phyloP scores from a whole-genome alignment of 257 asterid species.

The Solanum medicagineum region DNA sequence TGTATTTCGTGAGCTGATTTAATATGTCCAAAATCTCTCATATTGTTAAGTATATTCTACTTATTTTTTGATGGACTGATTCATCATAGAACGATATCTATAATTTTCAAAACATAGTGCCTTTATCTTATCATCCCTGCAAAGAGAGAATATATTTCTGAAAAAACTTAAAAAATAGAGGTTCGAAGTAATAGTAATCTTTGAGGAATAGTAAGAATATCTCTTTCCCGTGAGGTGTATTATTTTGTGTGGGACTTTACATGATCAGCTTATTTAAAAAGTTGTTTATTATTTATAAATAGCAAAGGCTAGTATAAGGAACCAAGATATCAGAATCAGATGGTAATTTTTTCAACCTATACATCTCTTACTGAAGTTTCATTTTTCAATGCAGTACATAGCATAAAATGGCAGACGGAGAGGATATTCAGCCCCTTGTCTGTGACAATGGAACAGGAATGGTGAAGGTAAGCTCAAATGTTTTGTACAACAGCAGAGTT shows the following conservation, averaged over 20 bases:
- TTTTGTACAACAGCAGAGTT: background rate
- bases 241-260: background rate
- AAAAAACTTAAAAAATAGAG: background rate
- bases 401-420: slow-evolving; percentile 27
- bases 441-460: slow-evolving; percentile 42
- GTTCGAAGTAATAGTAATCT: background rate
- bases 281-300: background rate
- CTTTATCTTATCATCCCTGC: background rate
- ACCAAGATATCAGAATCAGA: background rate
- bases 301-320: background rate
- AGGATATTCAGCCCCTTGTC: slow-evolving; percentile 35
- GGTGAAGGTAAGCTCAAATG: slow-evolving; percentile 21
- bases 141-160: background rate
- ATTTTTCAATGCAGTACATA: slow-evolving; percentile 10
- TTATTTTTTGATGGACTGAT: background rate
- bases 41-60: background rate
- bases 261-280: background rate
- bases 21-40: background rate
- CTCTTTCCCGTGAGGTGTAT: background rate
- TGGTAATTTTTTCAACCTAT: background rate
- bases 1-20: background rate
- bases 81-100: background rate
- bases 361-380: background rate
- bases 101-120: background rate
- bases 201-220: background rate